These are phyloP conservation scores for Chlamydomonas sphaeroides DNA, from an alignment of 139 green algal species.

Conservation along the genomic window DNA sequence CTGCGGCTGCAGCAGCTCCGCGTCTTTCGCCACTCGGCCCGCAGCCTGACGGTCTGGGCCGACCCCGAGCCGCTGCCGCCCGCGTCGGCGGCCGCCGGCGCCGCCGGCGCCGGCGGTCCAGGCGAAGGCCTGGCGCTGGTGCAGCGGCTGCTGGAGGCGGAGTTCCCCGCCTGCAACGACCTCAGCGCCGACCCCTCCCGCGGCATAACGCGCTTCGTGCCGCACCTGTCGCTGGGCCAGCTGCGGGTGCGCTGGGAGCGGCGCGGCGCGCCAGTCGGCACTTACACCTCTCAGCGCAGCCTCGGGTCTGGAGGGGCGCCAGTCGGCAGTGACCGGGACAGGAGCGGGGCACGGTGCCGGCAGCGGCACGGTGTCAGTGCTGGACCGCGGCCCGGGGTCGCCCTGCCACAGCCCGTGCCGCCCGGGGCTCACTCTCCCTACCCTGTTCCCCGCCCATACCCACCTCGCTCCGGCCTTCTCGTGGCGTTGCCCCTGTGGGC, in stretches of 20 bases:
- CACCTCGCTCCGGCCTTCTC: no score
- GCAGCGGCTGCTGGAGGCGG: constrained; percentile 52
- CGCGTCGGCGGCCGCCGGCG: background rate
- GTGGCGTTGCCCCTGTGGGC: no score
- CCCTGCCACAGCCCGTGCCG: no score
- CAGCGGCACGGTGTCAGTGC: no score
- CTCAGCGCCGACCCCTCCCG: constrained; percentile 59
- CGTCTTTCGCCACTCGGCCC: constrained; percentile 6
- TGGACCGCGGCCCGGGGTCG: no score
- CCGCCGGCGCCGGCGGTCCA: background rate
- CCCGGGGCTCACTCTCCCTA: no score
- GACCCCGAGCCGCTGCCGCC: background rate
- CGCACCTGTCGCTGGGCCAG: constrained; percentile 78
- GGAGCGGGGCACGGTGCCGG: no score
- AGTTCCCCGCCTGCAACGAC: constrained; percentile 72
- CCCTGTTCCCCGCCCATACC: no score
- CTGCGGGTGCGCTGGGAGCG: constrained; percentile 54
- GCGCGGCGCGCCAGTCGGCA: no score
- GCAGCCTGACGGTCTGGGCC: constrained; percentile 12
- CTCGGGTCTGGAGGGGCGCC: background rate
- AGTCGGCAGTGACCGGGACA: background rate
- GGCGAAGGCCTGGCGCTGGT: background rate
- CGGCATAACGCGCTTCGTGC: constrained; percentile 63
- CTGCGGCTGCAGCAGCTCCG: background rate
- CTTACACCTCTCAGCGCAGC: no score